These are phyloP conservation scores for Hibiscus tridactylites DNA, from an alignment of 345 rosid genomes.

Conservation along the genomic window DNA sequence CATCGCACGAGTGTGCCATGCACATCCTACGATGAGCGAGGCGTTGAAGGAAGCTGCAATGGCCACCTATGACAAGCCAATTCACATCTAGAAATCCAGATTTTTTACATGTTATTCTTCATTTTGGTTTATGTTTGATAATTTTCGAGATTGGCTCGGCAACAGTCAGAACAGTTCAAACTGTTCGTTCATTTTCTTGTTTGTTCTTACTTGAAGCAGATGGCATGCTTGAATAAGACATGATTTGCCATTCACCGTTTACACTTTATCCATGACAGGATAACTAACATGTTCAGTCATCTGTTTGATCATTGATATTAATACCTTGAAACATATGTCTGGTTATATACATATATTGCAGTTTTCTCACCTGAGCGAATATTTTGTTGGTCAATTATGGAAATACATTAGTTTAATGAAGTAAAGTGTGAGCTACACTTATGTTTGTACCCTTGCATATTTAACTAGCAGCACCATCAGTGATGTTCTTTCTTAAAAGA, in stretches of 20 bases:
- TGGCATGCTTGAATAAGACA: background rate
- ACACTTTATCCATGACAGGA: background rate
- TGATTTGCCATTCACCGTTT: background rate
- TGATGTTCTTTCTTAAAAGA: background rate
- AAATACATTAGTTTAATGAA: too few relatives aligned
- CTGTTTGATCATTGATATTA: background rate
- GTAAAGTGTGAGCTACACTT: background rate
- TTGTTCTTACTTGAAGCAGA: background rate
- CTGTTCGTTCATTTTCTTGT: conserved; percentile 2
- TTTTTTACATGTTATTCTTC: conserved; percentile 9
- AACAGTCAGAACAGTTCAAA: background rate
- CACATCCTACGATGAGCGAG: conserved; percentile 99
- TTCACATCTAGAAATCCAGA: conserved; percentile 51
- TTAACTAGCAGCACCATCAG: background rate
- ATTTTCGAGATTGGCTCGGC: conserved; percentile 7
- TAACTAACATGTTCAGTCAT: conserved; percentile 1
- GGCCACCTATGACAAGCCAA: conserved; percentile 99
- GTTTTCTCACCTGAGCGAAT: background rate
- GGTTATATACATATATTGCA: background rate
- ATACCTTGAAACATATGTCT: background rate
- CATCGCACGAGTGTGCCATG: conserved; percentile 95
- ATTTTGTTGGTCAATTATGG: background rate
- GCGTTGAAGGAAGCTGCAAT: conserved; percentile 99
- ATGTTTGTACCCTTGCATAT: background rate
- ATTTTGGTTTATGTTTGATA: conserved; percentile 9